phyloP scores from a whole-genome alignment of 106 monocot genomes.

The Vanilla planifolia region DNA sequence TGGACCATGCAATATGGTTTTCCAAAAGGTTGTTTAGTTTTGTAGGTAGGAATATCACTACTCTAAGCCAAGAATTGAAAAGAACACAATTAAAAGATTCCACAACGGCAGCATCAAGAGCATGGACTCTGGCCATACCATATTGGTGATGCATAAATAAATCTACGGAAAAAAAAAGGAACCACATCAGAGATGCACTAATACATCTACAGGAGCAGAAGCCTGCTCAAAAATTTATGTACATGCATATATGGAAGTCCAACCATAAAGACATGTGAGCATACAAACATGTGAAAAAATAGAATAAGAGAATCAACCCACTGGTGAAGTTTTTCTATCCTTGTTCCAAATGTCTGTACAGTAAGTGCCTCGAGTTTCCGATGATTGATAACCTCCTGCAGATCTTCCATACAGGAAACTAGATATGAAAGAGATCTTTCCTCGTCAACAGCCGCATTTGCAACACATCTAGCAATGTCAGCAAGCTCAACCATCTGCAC shows the following conservation, averaged over 20 bases:
- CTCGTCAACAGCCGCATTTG: conserved; percentile 70
- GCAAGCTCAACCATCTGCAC: conserved; percentile 86
- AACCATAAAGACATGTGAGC: not conserved
- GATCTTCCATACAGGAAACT: conserved; percentile 89
- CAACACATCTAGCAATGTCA: conserved; percentile 96
- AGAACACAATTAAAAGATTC: too few species aligned
- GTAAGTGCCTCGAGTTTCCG: conserved; percentile 90
- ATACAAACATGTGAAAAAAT: not conserved
- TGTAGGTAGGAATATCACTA: too few species aligned
- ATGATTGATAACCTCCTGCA: conserved; percentile 89
- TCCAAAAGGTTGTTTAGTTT: too few species aligned
- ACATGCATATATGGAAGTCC: too few species aligned
- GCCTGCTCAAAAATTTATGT: too few species aligned
- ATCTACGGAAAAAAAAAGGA: not conserved
- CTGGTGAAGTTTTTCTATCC: conserved; percentile 96
- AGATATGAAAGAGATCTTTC: conserved; percentile 63
- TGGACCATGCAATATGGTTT: too few species aligned
- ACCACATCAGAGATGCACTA: not conserved
- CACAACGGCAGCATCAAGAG: too few species aligned
- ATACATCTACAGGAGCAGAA: too few species aligned
- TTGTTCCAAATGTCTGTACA: conserved; percentile 95
- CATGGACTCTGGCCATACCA: too few species aligned
- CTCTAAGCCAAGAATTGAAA: too few species aligned
- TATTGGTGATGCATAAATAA: not conserved
- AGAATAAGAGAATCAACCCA: conserved; percentile 16